Percentiles rank a stretch among this genome's conserved stretches.
These are phyloP conservation scores for Melanogaster broomeanus DNA, from an alignment of 768 basidiomycete genomes.

Conservation along the genomic window DNA sequence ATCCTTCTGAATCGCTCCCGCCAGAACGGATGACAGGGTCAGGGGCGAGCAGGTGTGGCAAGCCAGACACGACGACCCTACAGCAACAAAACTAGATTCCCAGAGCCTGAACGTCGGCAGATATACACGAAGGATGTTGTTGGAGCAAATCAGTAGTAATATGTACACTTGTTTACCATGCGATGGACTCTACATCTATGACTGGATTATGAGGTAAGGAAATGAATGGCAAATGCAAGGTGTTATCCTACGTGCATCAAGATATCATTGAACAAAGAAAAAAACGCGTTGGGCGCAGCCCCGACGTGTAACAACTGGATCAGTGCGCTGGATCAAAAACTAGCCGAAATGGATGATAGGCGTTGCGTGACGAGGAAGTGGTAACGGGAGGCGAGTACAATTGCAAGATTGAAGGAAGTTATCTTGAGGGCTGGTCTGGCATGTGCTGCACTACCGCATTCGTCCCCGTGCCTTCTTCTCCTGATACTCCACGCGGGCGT, in stretches of 20 bases:
- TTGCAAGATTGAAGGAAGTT: no score
- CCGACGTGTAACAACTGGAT: neutral
- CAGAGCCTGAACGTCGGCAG: no score
- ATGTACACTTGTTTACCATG: neutral
- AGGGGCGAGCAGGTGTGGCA: no score
- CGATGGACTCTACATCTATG: neutral
- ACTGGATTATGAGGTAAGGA: neutral
- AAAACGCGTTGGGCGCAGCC: neutral
- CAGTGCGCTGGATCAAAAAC: neutral
- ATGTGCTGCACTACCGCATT: constrained; percentile 5
- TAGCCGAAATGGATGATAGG: no score
- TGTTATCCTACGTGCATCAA: constrained; percentile 1
- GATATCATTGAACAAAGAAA: neutral
- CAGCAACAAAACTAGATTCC: no score
- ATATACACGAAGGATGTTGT: no score
- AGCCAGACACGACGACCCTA: no score
- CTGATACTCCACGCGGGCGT: constrained; percentile 64
- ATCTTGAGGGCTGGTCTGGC: neutral
- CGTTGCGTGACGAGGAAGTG: no score
- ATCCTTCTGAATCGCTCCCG: no score
- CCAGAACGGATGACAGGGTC: no score
- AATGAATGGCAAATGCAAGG: neutral
- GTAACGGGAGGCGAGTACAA: no score
- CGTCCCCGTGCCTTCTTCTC: constrained; percentile 40
- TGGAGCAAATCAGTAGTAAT: no score